Evolutionary conservation across 2,329 filamentous ascomycete species (phyloP).

Genomic region (Cladosporium sp.): DNA sequence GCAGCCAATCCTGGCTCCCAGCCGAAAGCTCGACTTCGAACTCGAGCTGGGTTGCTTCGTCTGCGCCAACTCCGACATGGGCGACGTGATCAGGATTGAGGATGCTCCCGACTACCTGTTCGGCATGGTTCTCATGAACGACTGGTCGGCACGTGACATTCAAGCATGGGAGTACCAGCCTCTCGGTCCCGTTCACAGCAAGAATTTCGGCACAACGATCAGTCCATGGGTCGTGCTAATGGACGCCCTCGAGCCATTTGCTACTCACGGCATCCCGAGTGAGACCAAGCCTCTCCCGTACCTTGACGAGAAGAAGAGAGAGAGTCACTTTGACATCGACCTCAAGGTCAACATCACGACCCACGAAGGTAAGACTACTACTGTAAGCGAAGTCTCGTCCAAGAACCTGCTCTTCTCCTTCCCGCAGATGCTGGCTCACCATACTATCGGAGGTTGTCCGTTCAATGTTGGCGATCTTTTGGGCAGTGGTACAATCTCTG

Average conservation of each 20-base stretch:
- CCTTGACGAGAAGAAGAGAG: slow-evolving; percentile 60
- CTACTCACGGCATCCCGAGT: slow-evolving; percentile 55
- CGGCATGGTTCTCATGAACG: slow-evolving; percentile 79
- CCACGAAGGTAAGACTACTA: slow-evolving; percentile 47
- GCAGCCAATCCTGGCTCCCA: slow-evolving; percentile 62
- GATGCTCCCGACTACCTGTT: slow-evolving; percentile 72
- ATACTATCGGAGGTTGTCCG: slow-evolving; percentile 73
- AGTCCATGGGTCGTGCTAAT: slow-evolving; percentile 76
- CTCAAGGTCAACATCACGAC: slow-evolving; percentile 63
- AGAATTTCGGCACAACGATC: slow-evolving; percentile 79
- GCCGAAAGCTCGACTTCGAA: slow-evolving; percentile 72
- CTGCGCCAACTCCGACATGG: slow-evolving; percentile 63
- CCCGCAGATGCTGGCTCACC: slow-evolving; percentile 79
- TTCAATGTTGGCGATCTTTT: slow-evolving; percentile 73
- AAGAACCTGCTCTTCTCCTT: slow-evolving; percentile 78
- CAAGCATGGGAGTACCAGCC: slow-evolving; percentile 85
- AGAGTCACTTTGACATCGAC: slow-evolving; percentile 67
- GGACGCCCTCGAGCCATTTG: slow-evolving; percentile 72
- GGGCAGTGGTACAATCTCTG: slow-evolving; percentile 77
- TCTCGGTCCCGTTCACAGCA: slow-evolving; percentile 77
- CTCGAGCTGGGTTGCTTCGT: slow-evolving; percentile 78
- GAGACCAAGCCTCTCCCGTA: slow-evolving; percentile 60
- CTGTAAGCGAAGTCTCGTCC: slow-evolving; percentile 60
- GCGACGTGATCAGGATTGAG: slow-evolving; percentile 61
- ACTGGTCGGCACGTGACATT: slow-evolving; percentile 82